Percentiles rank a stretch among this genome's conserved stretches.
Evolutionary conservation across 2,329 filamentous ascomycete species (phyloP).

Genomic region (Aspergillus costaricaensis): DNA sequence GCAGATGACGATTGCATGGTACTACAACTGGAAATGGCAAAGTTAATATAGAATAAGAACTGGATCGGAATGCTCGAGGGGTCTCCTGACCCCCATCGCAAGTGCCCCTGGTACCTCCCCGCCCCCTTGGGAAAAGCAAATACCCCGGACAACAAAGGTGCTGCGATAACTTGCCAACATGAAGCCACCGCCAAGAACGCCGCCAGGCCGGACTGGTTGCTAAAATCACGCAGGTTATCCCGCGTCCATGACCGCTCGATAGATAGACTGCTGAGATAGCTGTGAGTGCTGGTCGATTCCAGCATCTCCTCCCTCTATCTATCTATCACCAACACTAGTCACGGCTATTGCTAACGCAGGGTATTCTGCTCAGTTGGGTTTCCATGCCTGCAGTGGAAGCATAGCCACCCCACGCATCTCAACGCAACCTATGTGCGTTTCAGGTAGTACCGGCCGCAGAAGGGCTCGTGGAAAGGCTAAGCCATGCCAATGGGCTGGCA

Average conservation of each 20-base stretch:
- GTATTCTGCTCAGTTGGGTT: slow-evolving; percentile 1
- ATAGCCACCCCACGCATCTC: slow-evolving; percentile 1
- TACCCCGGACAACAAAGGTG: background rate
- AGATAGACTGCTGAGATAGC: background rate
- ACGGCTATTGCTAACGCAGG: background rate
- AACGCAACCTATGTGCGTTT: slow-evolving; percentile 8
- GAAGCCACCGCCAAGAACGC: slow-evolving; percentile 18
- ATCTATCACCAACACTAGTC: background rate
- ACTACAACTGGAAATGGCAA: background rate
- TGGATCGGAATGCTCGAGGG: background rate
- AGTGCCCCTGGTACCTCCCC: background rate
- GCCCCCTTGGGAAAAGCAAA: background rate
- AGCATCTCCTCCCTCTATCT: background rate
- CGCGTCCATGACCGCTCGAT: background rate
- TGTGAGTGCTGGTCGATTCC: background rate
- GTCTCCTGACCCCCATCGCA: background rate
- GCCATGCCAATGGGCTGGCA: slow-evolving; percentile 27
- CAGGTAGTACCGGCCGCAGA: slow-evolving; percentile 9
- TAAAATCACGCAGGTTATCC: slow-evolving; percentile 17
- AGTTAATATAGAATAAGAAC: slow-evolving; percentile 14
- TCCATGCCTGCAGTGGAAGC: slow-evolving; percentile 8
- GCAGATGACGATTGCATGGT: slow-evolving; percentile 2
- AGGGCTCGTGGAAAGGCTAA: slow-evolving; percentile 15
- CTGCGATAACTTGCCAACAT: slow-evolving; percentile 10
- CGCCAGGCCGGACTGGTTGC: slow-evolving; percentile 9